A percentile compares a stretch with the other conserved stretches of the same genome.
Evolutionary conservation across 768 basidiomycete genomes (phyloP).

Genomic region (Leucocoprinus birnbaumii): DNA sequence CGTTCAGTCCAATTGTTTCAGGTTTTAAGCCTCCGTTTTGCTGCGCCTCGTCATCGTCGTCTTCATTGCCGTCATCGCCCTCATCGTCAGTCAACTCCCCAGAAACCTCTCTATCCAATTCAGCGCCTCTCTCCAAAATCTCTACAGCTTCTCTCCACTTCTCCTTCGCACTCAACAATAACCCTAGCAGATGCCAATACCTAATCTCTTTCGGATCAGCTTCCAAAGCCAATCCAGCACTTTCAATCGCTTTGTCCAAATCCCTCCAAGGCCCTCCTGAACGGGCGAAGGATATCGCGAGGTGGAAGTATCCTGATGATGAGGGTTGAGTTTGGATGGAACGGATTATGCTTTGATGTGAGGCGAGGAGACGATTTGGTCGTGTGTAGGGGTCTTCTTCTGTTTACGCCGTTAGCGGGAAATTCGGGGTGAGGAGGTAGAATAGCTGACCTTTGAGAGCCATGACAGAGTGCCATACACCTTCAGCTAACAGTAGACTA

Average conservation of each 20-base stretch:
- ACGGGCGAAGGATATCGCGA: conserved; percentile 72
- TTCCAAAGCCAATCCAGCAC: conserved; percentile 74
- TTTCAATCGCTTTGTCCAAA: conserved; percentile 61
- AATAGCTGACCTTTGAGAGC: conserved; percentile 57
- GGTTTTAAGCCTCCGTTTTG: no score
- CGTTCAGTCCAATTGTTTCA: no score
- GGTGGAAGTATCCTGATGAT: conserved; percentile 67
- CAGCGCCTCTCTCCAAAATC: conserved; percentile 77
- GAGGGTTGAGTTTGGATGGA: conserved; percentile 49
- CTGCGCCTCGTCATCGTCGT: background rate
- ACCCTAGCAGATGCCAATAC: conserved; percentile 89
- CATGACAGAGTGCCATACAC: conserved; percentile 68
- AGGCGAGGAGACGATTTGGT: conserved; percentile 51
- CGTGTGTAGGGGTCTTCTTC: conserved; percentile 68
- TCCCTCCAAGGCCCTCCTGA: conserved; percentile 63
- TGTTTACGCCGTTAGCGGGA: no score
- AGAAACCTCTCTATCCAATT: conserved; percentile 40
- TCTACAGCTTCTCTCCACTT: conserved; percentile 77
- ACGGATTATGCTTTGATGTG: conserved; percentile 46
- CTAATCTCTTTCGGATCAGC: conserved; percentile 57
- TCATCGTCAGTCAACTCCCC: conserved; percentile 17
- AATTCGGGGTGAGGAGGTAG: no score
- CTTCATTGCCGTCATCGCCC: conserved; percentile 12
- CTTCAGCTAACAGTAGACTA: conserved; percentile 64
- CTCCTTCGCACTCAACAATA: conserved; percentile 75